phyloP scores from a whole-genome alignment of 306 rosid genomes.

The Pyrus betulifolia region DNA sequence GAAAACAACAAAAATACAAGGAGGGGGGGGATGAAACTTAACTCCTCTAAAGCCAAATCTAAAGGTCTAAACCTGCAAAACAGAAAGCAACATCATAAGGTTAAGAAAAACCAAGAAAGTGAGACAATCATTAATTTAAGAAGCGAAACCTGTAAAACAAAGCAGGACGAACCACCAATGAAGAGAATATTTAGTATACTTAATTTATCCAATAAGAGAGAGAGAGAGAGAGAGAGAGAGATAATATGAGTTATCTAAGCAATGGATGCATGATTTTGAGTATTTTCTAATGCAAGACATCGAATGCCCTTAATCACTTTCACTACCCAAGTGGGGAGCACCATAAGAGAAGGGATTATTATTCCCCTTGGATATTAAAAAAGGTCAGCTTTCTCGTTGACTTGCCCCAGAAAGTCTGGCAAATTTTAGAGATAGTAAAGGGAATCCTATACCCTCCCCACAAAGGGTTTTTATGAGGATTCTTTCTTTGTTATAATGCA shows the following conservation, averaged over 20 bases:
- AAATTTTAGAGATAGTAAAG: conserved; percentile 54
- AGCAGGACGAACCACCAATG: too few relatives aligned
- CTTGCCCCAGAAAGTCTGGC: conserved; percentile 73
- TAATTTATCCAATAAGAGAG: not conserved
- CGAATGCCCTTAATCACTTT: conserved; percentile 28
- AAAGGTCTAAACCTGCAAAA: too few relatives aligned
- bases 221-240: not conserved
- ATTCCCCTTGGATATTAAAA: conserved; percentile 35
- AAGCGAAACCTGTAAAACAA: too few relatives aligned
- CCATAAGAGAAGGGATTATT: conserved; percentile 45
- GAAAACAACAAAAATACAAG: too few relatives aligned
- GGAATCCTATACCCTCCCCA: conserved; percentile 67
- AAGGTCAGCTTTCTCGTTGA: conserved; percentile 67
- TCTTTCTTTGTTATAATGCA: conserved; percentile 36
- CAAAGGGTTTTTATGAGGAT: conserved; percentile 51
- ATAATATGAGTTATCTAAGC: not conserved
- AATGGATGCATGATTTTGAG: not conserved
- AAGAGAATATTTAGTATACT: not conserved
- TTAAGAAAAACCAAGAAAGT: too few relatives aligned
- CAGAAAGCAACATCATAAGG: too few relatives aligned
- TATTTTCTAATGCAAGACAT: conserved; percentile 13
- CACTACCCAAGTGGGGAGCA: conserved; percentile 59
- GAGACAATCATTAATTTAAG: too few relatives aligned
- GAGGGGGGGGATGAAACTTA: too few relatives aligned
- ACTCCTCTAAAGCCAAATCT: too few relatives aligned